Evolutionary conservation across 352 stramenopile genomes (phyloP), one percentile per base, ranked within the genome.

Genomic region (Phytophthora sp.): DNA sequence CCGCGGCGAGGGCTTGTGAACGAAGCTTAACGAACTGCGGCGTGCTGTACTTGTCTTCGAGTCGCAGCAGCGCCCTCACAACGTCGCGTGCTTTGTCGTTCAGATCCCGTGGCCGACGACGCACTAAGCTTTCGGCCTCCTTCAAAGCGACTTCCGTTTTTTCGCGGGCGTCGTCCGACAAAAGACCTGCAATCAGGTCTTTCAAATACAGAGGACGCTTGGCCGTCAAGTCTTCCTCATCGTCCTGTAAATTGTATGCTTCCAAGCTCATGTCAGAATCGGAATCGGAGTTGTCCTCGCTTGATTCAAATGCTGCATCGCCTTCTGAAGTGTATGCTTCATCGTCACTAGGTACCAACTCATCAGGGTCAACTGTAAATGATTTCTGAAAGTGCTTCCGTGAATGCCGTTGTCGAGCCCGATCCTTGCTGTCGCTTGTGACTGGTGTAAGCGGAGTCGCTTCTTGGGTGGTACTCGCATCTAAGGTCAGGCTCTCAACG

Each of bases 31-130:
- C 48, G 23, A 94, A 94, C n/a, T 84, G 69, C 2, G 75, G 54
- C 12, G 76, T 94, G 52, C 26, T 81, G 53, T 77, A 92, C 69
- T 89, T 91, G 63, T 94, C 75, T 62, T 94, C 84, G 0, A 94
- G 65, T 3, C 84, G 79, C 21, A 94, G 42, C 37, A 94, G 43
- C 2, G 82, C 78, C 15, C 69, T 76, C 3, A 82, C 80, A 12
- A 94, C 69, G 3, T 71, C 70, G 11, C 74, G 62, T 6, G 76
- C 79, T 41, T 84, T 85, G 30, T 86, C 82, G 12, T 87, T 77
- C 12, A 94, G 44, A 55, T 94, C 84, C 12, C 79, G 74, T 17
- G 84, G 84, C 27, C 60, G 68, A 4, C 72, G 72, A 12, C 84
- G 77, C 26, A 94, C 51, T 15, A 94, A 63, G 8, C 26, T 15